Evolutionary conservation across 371 early-diverging fungal genomes (phyloP), one percentile per base, ranked within the genome.

Genomic region (Rhizopus arrhizus): DNA sequence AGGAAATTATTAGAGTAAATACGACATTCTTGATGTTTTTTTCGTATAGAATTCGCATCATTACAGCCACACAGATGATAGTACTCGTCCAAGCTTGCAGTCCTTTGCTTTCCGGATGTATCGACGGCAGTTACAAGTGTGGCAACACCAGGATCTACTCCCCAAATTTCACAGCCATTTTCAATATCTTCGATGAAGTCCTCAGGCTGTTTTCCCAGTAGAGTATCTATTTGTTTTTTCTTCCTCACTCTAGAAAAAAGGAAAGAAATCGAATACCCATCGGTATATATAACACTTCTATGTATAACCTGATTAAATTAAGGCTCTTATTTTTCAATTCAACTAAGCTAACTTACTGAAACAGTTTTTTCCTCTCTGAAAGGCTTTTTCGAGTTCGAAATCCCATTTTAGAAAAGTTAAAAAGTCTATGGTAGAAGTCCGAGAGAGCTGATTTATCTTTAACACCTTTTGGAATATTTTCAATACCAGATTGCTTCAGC

Each of bases 261-360:
- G 29, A 49, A 49, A 49, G 31, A 29, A 31, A 49, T 22, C 10
- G 49, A 49, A 49, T 49, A 49, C 10, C 49, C 22, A 49, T 49
- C 49, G 15, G 16, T 49, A 31, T 49, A 9, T 4, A 49, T 29
- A 13, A 49, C 22, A 29, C 7, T 49, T 10, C 49, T 49, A 49
- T 29, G 6, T 38, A 49, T 7, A 49, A 49, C 49, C 3, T 8
- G 10, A 49, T 49, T 10, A 31, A 22, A 22, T 22, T 22, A 22
- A 22, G 22, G 22, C 22, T 22, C 22, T 22, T 22, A 22, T 22
- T 22, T 22, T 22, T 22, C 22, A 22, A 22, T 22, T 22, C 22
- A 22, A 22, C 22, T 22, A 22, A 22, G 22, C 22, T 0, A 22
- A 49, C 49, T 49, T 49, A 49, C 49, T 31, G 15, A 13, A 49